Evolutionary conservation across 331 rosid genomes (phyloP).

Genomic region (Malus hybrid): DNA sequence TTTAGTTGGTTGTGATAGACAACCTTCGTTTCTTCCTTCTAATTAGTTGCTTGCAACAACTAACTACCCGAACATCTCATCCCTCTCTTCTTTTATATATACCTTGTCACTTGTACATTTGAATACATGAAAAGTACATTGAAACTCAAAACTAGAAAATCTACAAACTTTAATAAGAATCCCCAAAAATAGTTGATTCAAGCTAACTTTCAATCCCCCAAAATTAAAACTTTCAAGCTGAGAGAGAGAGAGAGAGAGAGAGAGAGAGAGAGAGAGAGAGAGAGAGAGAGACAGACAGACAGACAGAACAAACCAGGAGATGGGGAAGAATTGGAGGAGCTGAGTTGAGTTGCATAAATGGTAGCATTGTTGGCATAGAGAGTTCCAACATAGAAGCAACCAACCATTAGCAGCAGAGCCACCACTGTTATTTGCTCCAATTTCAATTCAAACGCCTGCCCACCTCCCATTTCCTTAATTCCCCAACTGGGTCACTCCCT

Average conservation of each 20-base stretch:
- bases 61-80: too few relatives aligned
- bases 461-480: not conserved
- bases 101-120: too few relatives aligned
- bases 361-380: not conserved
- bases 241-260: too few relatives aligned
- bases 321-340: constrained; percentile 31
- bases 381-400: not conserved
- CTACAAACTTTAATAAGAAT: not conserved
- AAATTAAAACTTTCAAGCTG: not conserved
- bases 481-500: not conserved
- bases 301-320: constrained; percentile 32
- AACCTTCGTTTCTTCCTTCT: too few relatives aligned
- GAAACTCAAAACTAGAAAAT: too few relatives aligned
- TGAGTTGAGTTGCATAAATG: constrained; percentile 24
- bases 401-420: not conserved
- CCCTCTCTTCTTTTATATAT: too few relatives aligned
- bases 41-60: too few relatives aligned
- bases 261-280: too few relatives aligned
- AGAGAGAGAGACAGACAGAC: not conserved
- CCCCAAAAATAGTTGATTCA: not conserved
- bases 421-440: not conserved
- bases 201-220: not conserved
- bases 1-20: too few relatives aligned
- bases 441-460: not conserved
- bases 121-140: too few relatives aligned